phyloP scores from a whole-genome alignment of 345 rosid genomes.

The Camelina neglecta region DNA sequence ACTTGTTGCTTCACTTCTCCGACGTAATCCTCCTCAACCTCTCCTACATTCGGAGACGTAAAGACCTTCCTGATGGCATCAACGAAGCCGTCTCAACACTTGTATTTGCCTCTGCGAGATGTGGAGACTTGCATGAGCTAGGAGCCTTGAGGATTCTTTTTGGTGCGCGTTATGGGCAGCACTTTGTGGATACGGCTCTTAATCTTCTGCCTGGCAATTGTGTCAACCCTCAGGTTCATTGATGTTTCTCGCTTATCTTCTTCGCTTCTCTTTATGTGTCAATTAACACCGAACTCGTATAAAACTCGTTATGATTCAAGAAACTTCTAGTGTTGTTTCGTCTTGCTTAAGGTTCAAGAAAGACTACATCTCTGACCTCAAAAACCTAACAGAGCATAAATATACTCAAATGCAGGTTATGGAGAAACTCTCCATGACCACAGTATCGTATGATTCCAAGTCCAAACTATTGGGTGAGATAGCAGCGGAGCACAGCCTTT shows the following conservation, averaged over 20 bases:
- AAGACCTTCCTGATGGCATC: conserved; percentile 72
- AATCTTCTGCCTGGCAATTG: conserved; percentile 65
- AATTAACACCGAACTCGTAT: neutral
- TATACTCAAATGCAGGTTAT: conserved; percentile 48
- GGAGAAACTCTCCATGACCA: conserved; percentile 54
- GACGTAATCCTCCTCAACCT: conserved; percentile 57
- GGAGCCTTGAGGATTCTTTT: conserved; percentile 63
- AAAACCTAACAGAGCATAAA: neutral
- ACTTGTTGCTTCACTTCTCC: conserved; percentile 66
- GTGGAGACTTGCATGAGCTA: conserved; percentile 90
- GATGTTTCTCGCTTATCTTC: neutral
- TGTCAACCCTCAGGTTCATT: conserved; percentile 64
- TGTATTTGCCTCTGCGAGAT: conserved; percentile 81
- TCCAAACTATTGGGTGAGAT: conserved; percentile 59
- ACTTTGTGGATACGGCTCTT: conserved; percentile 55
- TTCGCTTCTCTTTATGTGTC: too few relatives aligned
- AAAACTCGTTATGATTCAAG: neutral
- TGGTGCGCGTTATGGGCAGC: conserved; percentile 66
- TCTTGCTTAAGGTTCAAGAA: neutral
- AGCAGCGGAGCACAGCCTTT: conserved; percentile 45
- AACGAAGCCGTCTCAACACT: conserved; percentile 86
- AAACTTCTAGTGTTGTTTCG: neutral
- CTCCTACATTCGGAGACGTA: conserved; percentile 68
- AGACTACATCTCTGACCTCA: neutral
- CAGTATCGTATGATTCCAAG: conserved; percentile 63